Base-by-base conservation (phyloP, 768 basidiomycete species). In the Sporobolomyces phaffii region DNA sequence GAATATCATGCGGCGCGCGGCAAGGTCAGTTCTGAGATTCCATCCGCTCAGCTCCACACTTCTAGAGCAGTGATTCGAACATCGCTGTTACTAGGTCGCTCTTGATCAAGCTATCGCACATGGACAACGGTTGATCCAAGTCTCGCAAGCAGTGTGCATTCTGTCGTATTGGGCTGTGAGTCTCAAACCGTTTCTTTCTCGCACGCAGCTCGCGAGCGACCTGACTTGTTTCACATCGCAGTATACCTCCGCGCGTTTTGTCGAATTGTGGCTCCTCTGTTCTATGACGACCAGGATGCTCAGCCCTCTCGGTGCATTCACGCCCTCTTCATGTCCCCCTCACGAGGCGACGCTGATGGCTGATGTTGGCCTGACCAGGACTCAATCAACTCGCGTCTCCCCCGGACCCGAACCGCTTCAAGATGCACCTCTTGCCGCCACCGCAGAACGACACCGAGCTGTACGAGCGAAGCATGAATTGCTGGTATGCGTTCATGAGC, bases 211-310 rank as follows among this genome's bases (percentile, higher is more conserved):
- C 24, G 48, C 28, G 28, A 10, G 20, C 20, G 48, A 40, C 38
- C 54, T 54, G 14, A 54, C 28, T 34, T 36, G 22, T n/a, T 28
- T n/a, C 36, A 22, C n/a, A 11, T 34, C 34, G 20, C 24, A 54
- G 52, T 65, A 65, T 41, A 60, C 36, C 22, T 38, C 59, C 9
- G 64, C 58, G 2, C 41, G 59, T 3, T 74, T 70, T 57, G 57
- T 68, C 38, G 70, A 74, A 48, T 56, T 74, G 9, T 74, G 73
- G 73, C 56, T 70, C 4, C 44, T 53, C 29, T 63, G 57, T 51
- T 69, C 69, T 0, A 49, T 69, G 17, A 64, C 72, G 3, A 73
- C 72, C 0, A 50, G 73, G 2, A 63, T 74, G 24, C 26, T 50
- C 10, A 70, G 67, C 5, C 72, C 72, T 0, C 62, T 74, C n/a